Conservation (phyloP, 768 basidiomycete species). For the Boletus vinaceobasis region DNA sequence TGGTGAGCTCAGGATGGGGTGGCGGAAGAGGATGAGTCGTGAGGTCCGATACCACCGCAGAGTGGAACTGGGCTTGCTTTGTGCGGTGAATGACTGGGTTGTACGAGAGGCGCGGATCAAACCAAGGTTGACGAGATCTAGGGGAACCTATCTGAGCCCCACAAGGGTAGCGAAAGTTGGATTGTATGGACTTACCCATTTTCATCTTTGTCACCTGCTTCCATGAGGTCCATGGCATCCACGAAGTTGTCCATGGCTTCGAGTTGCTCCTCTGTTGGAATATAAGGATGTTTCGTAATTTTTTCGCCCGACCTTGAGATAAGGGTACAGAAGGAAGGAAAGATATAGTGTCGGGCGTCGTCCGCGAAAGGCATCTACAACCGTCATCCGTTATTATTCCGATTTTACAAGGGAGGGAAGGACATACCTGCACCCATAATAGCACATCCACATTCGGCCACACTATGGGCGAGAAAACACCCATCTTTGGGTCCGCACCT, state of each 20-base stretch:
- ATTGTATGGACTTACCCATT: constrained; percentile 50
- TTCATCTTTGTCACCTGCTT: constrained; percentile 71
- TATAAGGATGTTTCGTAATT: constrained; percentile 71
- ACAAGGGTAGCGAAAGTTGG: not conserved
- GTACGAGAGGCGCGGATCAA: constrained; percentile 69
- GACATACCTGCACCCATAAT: constrained; percentile 76
- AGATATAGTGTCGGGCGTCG: constrained; percentile 84
- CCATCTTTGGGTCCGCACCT: constrained; percentile 80
- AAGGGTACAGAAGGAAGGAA: constrained; percentile 74
- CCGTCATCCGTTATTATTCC: not conserved
- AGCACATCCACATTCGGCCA: constrained; percentile 74
- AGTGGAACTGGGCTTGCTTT: constrained; percentile 92
- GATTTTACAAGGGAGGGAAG: not conserved
- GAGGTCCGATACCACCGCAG: constrained; percentile 75
- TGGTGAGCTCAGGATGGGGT: constrained; percentile 79
- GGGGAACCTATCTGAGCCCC: not conserved
- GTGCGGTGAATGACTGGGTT: constrained; percentile 89
- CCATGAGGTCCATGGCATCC: constrained; percentile 83
- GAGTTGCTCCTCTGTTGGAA: constrained; percentile 76
- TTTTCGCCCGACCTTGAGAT: constrained; percentile 72
- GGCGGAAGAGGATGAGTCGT: constrained; percentile 72
- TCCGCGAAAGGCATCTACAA: constrained; percentile 90
- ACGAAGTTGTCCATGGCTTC: constrained; percentile 86
- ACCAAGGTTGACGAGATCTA: constrained; percentile 72
- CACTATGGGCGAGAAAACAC: constrained; percentile 60